phyloP scores from a whole-genome alignment of 2,329 filamentous ascomycete genomes.

The Fusarium citri region DNA sequence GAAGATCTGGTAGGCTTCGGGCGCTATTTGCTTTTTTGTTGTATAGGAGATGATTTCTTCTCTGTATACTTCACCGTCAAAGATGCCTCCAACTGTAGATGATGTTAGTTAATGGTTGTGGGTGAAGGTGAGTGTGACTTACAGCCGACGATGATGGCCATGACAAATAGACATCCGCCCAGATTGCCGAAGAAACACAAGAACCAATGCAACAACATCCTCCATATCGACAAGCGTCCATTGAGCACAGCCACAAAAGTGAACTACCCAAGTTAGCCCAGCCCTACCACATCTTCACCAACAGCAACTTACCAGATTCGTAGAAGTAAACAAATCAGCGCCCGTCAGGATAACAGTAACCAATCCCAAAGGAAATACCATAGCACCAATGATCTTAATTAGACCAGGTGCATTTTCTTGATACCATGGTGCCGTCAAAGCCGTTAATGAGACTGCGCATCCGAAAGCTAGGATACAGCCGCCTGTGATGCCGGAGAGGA shows the following conservation, averaged over 20 bases:
- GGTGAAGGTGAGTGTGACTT: neutral
- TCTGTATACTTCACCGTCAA: slow-evolving; percentile 55
- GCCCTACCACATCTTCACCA: accelerated
- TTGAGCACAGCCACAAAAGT: slow-evolving; percentile 40
- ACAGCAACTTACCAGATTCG: slow-evolving; percentile 25
- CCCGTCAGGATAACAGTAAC: slow-evolving; percentile 39
- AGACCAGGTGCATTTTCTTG: slow-evolving; percentile 41
- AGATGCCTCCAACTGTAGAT: slow-evolving; percentile 56
- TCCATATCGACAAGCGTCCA: slow-evolving; percentile 35
- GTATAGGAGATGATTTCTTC: slow-evolving; percentile 59
- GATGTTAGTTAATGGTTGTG: neutral
- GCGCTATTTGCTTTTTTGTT: slow-evolving; percentile 61
- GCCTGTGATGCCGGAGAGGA: slow-evolving; percentile 37
- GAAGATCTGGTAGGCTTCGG: slow-evolving; percentile 64
- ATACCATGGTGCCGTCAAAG: slow-evolving; percentile 40
- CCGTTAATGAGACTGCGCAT: slow-evolving; percentile 40
- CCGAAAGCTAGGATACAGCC: slow-evolving; percentile 38
- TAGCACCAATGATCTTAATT: slow-evolving; percentile 36
- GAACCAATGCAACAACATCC: slow-evolving; percentile 53
- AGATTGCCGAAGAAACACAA: slow-evolving; percentile 63
- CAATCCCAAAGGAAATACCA: slow-evolving; percentile 38
- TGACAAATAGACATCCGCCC: slow-evolving; percentile 60
- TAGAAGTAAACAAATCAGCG: slow-evolving; percentile 40
- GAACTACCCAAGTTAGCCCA: slow-evolving; percentile 19
- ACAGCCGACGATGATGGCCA: slow-evolving; percentile 59